Base-by-base conservation (phyloP, 2,329 filamentous ascomycete species). In the Tolypocladium paradoxum region DNA sequence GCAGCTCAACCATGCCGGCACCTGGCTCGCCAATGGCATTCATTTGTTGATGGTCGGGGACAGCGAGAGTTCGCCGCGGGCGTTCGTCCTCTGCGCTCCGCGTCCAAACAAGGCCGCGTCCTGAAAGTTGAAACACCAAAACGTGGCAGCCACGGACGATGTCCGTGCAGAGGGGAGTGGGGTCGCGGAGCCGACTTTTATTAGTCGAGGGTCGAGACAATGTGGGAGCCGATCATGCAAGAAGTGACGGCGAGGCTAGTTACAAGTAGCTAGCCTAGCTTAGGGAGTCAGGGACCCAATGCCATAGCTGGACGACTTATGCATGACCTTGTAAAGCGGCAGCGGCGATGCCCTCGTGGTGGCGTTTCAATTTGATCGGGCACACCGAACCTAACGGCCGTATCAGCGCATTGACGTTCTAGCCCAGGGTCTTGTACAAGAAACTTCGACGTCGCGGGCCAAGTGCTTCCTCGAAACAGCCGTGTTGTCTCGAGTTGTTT, bases 331-430 rank as follows among this genome's bases (percentile, higher is more conserved):
- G 43, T 4, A 33, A 46, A 33, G 43, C 34, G 48, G 22, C 38
- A 34, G 48, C 48, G 48, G 20, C 34, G 33, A 37, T 49, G 22
- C 27, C 27, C 40, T 46, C 16, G 27, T 18, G 43, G 31, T 31
- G 43, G 22, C 34, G 48, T 49, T 49, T 49, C 48, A 49, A 49
- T 49, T 49, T 34, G 48, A 49, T 29, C 48, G 48, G 48, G 22
- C 34, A 37, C 11, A 34, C 48, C 48, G 48, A 49, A n/a, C 8
- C 34, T 20, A 24, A 27, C 31, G 47, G 33, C 33, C 7, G 29
- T 47, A 24, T 6, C 31, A 35, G 47, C 33, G 48, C 48, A 49
- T 49, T 49, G 35, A 49, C 48, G 34, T 12, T 31, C 22, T 49
- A 14, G 48, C 20, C 33, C 33, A 14, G 35, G 47, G 22, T 4